phyloP scores from a whole-genome alignment of 345 rosid species.

The Arabis alpina region DNA sequence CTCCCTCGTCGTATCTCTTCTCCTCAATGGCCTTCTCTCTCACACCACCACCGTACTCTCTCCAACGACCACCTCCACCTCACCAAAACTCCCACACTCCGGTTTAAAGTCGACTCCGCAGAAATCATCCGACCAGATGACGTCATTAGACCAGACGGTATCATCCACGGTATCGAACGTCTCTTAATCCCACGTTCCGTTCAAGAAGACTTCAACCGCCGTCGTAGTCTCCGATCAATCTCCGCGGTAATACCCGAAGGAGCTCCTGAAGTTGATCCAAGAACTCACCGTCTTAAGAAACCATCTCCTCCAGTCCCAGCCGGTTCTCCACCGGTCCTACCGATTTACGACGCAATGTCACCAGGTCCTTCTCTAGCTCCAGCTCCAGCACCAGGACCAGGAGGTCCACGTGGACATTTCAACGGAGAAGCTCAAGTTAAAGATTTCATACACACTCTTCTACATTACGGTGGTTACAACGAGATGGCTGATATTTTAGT shows the following conservation, averaged over 20 bases:
- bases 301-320: conserved; percentile 57
- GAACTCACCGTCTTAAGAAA: conserved; percentile 68
- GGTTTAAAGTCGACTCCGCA: conserved; percentile 51
- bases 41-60: conserved; percentile 50
- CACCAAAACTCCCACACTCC: conserved; percentile 41
- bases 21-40: conserved; percentile 55
- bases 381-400: conserved; percentile 97
- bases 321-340: conserved; percentile 81
- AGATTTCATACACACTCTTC: conserved; percentile 83
- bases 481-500: conserved; percentile 97
- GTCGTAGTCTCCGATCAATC: conserved; percentile 64
- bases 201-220: conserved; percentile 69
- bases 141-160: conserved; percentile 68
- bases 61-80: conserved; percentile 55
- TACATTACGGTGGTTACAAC: conserved; percentile 95
- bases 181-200: conserved; percentile 72
- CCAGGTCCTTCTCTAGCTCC: conserved; percentile 96
- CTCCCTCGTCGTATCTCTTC: conserved; percentile 62
- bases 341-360: conserved; percentile 87
- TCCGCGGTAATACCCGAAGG: conserved; percentile 74
- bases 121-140: conserved; percentile 48
- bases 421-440: conserved; percentile 89
- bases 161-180: conserved; percentile 74
- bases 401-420: conserved; percentile 83
- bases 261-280: conserved; percentile 75